Evolutionary conservation across 2,329 filamentous ascomycete species (phyloP).

Genomic region (Gyromitra esculenta): DNA sequence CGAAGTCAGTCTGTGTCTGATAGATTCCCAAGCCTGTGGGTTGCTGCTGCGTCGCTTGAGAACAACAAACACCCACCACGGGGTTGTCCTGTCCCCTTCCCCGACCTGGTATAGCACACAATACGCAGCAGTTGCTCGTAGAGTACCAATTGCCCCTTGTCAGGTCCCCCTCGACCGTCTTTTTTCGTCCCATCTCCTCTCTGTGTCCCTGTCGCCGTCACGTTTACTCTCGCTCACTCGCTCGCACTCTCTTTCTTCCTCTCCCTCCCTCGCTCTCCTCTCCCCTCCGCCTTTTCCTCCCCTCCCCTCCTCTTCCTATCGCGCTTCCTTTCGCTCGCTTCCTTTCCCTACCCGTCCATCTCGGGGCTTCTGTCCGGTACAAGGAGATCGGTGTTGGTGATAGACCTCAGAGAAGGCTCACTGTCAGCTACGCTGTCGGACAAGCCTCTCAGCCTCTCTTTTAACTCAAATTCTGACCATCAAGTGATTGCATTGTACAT

Average conservation of each 20-base stretch:
- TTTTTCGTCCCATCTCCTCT: conserved; percentile 53
- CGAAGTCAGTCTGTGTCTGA: conserved; percentile 15
- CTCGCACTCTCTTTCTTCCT: conserved; percentile 3
- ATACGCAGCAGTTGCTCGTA: conserved; percentile 20
- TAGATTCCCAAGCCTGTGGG: conserved; percentile 18
- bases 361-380: conserved; percentile 53
- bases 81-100: conserved; percentile 28
- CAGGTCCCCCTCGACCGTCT: conserved; percentile 36
- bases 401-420: conserved; percentile 52
- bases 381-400: conserved; percentile 51
- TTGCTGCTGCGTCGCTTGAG: conserved; percentile 36
- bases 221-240: conserved; percentile 11
- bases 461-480: conserved; percentile 40
- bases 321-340: conserved; percentile 47
- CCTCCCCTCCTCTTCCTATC: conserved; percentile 22
- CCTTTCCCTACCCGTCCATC: conserved; percentile 26
- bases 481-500: conserved; percentile 52
- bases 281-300: not conserved
- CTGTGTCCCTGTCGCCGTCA: conserved; percentile 31
- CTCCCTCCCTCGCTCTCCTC: conserved; percentile 2
- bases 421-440: conserved; percentile 52
- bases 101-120: conserved; percentile 32
- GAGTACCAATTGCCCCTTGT: conserved; percentile 48
- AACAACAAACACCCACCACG: conserved; percentile 52
- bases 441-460: conserved; percentile 53